These are phyloP conservation scores for Mycena leptocephala DNA, from an alignment of 768 basidiomycete genomes.

Conservation along the genomic window DNA sequence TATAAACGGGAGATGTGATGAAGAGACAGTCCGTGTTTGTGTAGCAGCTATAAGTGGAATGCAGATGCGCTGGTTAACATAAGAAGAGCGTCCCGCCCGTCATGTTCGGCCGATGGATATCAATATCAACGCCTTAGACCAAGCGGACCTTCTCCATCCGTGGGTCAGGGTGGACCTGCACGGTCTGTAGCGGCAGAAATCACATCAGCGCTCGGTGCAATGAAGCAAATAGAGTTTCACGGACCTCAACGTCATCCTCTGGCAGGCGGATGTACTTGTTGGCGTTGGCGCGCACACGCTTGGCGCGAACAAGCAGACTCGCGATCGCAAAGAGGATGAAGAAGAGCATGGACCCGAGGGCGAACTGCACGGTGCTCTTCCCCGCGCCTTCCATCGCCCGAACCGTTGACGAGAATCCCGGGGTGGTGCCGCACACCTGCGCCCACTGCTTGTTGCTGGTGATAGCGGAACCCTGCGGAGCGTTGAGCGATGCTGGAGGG, in stretches of 20 bases:
- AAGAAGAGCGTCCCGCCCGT: too few species aligned
- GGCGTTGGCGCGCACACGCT: background rate
- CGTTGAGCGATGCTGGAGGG: background rate
- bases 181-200: too few species aligned
- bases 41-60: too few species aligned
- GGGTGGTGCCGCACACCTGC: conserved; percentile 58
- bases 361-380: background rate
- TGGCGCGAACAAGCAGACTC: background rate
- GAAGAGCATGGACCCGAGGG: conserved; percentile 21
- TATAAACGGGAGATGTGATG: too few species aligned
- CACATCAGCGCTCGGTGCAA: too few species aligned
- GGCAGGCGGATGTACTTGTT: conserved; percentile 11
- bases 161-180: too few species aligned
- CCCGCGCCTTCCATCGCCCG: background rate
- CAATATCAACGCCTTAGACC: too few species aligned
- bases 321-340: conserved; percentile 14
- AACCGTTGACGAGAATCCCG: background rate
- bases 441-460: conserved; percentile 72
- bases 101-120: too few species aligned
- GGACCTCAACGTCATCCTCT: background rate
- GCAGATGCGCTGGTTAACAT: too few species aligned
- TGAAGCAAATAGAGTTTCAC: too few species aligned
- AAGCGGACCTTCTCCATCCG: too few species aligned
- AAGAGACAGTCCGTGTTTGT: too few species aligned
- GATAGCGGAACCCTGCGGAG: conserved; percentile 64